These are phyloP conservation scores for Gillenia trifoliata DNA, from an alignment of 306 rosid species.

Conservation along the genomic window DNA sequence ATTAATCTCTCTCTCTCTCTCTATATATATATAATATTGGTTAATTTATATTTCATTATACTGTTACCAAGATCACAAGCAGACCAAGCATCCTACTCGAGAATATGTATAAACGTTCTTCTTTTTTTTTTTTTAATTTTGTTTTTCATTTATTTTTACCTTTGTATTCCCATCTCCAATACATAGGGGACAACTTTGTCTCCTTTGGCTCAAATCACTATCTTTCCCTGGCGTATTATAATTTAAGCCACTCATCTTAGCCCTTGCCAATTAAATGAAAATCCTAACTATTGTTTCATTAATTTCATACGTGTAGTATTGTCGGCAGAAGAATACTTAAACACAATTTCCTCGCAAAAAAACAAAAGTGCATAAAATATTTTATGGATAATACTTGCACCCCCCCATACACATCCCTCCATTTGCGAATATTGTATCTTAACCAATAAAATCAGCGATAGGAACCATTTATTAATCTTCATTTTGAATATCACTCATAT, in stretches of 20 bases:
- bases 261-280: not conserved
- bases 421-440: too few relatives aligned
- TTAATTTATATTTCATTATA: not conserved
- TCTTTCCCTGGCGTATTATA: not conserved
- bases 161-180: constrained; percentile 59
- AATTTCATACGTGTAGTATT: constrained; percentile 1
- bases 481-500: too few relatives aligned
- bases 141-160: not conserved
- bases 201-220: constrained; percentile 52
- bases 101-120: constrained; percentile 18
- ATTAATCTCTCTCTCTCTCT: too few relatives aligned
- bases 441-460: too few relatives aligned
- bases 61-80: constrained; percentile 46
- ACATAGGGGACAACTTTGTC: constrained; percentile 81
- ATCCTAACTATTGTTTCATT: not conserved
- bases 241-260: not conserved
- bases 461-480: too few relatives aligned
- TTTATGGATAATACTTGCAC: too few relatives aligned
- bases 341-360: not conserved
- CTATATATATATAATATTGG: not conserved
- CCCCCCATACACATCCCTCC: too few relatives aligned
- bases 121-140: not conserved
- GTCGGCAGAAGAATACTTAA: not conserved
- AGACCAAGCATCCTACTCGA: constrained; percentile 53
- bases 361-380: not conserved